Base-by-base conservation (phyloP, 495 filamentous ascomycete species). In the Hypoxylon cercidicola region DNA sequence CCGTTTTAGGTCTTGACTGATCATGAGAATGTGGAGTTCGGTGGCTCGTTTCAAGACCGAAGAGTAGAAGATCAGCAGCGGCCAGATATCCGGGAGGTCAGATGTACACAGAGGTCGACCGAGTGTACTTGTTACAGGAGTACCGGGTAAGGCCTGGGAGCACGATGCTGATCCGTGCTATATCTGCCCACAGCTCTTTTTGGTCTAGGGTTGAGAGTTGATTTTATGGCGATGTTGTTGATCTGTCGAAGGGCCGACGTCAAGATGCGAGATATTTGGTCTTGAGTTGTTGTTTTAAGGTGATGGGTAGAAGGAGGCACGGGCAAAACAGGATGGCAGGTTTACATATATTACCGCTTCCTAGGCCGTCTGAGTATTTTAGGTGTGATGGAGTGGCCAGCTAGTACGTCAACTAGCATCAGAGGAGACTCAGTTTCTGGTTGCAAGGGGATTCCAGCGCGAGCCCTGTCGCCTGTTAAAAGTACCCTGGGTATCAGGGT, bases 21-120 rank as follows among this genome's bases (percentile, higher is more conserved):
- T 73, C 70, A 73, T 72, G 69, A 72, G 71, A 74, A 72, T 72
- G 71, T 74, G 71, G 71, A 74, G 71, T 72, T 71, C 58, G 66
- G 69, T 74, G 66, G 71, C 69, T 74, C 71, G 71, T 74, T 74
- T 74, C 71, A 74, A 72, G 71, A 72, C 71, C 64, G 71, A 74
- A 74, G 65, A 49, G 71, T 74, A 73, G 32, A 80, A 74, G 30
- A 75, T 72, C 69, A 74, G 70, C 69, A 63, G 68, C 72, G 68
- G 63, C 70, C 69, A 72, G 67, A 74, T 75, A 70, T 78, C 75
- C 70, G 74, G 74, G 61, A 77, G 71, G 53, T 75, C 61, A 66
- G 68, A 69, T 63, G 60, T 68, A 68, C 65, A 68, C 60, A 63
- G 58, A 63, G 58, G n/a, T 63, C 43, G 49, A 52, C 23, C 11